These are phyloP conservation scores for Lactarius trivialis DNA, from an alignment of 768 basidiomycete species.

Conservation along the genomic window DNA sequence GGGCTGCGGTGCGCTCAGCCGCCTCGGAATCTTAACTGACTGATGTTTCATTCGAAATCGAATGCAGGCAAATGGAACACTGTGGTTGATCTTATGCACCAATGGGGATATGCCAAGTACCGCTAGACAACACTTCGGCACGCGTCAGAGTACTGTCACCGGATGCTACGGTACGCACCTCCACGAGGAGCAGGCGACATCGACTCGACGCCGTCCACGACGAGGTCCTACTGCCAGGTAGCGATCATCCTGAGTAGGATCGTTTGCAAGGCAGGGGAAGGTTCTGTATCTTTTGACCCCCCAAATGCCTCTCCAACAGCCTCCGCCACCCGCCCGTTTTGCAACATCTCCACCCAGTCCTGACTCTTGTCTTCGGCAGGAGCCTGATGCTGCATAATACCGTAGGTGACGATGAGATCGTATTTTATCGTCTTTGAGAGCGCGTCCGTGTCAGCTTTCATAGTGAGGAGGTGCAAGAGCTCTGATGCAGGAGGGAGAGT, in stretches of 20 bases:
- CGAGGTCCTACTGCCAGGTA: slow-evolving; percentile 14
- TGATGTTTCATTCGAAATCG: neutral
- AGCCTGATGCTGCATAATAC: slow-evolving; percentile 24
- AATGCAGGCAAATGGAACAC: neutral
- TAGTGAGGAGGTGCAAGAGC: slow-evolving; percentile 19
- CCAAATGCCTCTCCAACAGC: slow-evolving; percentile 19
- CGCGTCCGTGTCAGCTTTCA: neutral
- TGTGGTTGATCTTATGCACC: neutral
- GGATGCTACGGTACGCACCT: neutral
- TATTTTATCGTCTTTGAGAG: slow-evolving; percentile 22
- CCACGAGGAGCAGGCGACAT: neutral
- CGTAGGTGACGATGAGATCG: slow-evolving; percentile 28
- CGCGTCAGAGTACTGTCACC: neutral
- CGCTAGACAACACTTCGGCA: neutral
- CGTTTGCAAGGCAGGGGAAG: neutral
- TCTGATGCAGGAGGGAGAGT: slow-evolving; percentile 20
- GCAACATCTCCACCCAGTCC: slow-evolving; percentile 22
- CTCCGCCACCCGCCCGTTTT: slow-evolving; percentile 15
- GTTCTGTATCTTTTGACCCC: slow-evolving; percentile 2
- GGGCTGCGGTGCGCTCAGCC: neutral
- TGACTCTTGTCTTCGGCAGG: slow-evolving; percentile 6
- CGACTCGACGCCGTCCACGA: neutral
- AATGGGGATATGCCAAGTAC: neutral
- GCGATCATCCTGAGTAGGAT: slow-evolving; percentile 15
- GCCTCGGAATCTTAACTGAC: neutral